Evolutionary conservation across 2,329 filamentous ascomycete genomes (phyloP).

Genomic region (Parascedosporium putredinis): DNA sequence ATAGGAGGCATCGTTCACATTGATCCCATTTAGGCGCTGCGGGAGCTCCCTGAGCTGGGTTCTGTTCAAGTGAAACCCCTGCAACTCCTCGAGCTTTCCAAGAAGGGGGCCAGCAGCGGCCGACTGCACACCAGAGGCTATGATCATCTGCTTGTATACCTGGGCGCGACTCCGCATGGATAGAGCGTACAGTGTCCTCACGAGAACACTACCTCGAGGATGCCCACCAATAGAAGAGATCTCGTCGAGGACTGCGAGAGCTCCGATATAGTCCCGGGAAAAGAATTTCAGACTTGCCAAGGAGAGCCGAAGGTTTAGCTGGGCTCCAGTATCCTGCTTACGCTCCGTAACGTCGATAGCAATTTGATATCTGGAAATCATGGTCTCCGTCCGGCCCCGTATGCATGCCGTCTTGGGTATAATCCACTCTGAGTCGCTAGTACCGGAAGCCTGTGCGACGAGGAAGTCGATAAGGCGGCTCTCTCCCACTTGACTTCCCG

Average conservation of each 20-base stretch:
- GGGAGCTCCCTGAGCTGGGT: slow-evolving; percentile 22
- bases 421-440: slow-evolving; percentile 26
- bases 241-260: slow-evolving; percentile 24
- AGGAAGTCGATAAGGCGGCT: slow-evolving; percentile 25
- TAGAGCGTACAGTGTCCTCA: slow-evolving; percentile 26
- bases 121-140: slow-evolving; percentile 17
- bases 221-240: slow-evolving; percentile 27
- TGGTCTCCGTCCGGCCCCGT: slow-evolving; percentile 18
- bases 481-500: slow-evolving; percentile 14
- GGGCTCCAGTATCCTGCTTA: slow-evolving; percentile 24
- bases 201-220: slow-evolving; percentile 27
- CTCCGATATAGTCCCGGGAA: slow-evolving; percentile 22
- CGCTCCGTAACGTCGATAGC: slow-evolving; percentile 23
- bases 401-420: slow-evolving; percentile 27
- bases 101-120: slow-evolving; percentile 22
- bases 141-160: slow-evolving; percentile 25
- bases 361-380: slow-evolving; percentile 20
- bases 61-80: slow-evolving; percentile 19
- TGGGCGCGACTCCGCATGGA: slow-evolving; percentile 29
- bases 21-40: slow-evolving; percentile 27
- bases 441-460: slow-evolving; percentile 21
- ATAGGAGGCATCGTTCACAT: slow-evolving; percentile 31
- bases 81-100: slow-evolving; percentile 23
- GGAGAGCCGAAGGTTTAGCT: slow-evolving; percentile 26
- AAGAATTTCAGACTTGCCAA: slow-evolving; percentile 25